These are phyloP conservation scores for Hebeloma cylindrosporum DNA, from an alignment of 768 basidiomycete genomes.

Conservation along the genomic window DNA sequence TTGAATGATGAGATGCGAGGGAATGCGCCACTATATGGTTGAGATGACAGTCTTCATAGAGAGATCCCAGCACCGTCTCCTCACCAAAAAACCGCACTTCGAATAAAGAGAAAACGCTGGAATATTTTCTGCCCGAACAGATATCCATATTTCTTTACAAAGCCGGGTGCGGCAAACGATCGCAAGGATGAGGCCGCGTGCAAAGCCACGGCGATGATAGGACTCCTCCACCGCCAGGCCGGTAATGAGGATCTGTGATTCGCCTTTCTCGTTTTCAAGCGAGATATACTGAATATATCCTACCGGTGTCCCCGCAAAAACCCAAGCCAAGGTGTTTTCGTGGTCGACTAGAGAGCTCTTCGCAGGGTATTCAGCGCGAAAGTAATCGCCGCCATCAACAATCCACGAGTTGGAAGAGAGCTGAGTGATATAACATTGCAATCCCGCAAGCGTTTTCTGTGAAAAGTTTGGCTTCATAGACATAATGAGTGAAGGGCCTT, in stretches of 20 bases:
- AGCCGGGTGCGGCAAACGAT: not conserved
- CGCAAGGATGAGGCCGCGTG: slow-evolving; percentile 3
- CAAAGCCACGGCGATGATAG: slow-evolving; percentile 8
- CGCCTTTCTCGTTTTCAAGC: not conserved
- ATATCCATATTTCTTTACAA: slow-evolving; percentile 9
- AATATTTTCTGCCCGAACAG: slow-evolving; percentile 2
- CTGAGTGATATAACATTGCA: not conserved
- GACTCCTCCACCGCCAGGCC: slow-evolving; percentile 3
- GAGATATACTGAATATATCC: slow-evolving; percentile 10
- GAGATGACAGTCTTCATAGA: too few species aligned
- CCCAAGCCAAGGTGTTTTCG: slow-evolving; percentile 9
- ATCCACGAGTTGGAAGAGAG: slow-evolving; percentile 1
- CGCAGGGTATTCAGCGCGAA: slow-evolving; percentile 5
- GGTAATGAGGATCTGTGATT: slow-evolving; percentile 2
- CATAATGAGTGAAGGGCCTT: slow-evolving; percentile 1
- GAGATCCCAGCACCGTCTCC: slow-evolving; percentile 5
- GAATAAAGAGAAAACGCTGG: slow-evolving; percentile 2
- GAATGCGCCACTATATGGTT: too few species aligned
- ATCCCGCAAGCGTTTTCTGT: not conserved
- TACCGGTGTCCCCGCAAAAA: slow-evolving; percentile 3
- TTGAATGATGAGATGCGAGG: too few species aligned
- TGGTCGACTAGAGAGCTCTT: not conserved
- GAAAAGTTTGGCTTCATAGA: not conserved
- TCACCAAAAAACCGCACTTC: slow-evolving; percentile 7
- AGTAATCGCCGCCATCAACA: slow-evolving; percentile 3